Evolutionary conservation across 2,329 filamentous ascomycete species (phyloP).

Genomic region (Arthrocladium fulminans): DNA sequence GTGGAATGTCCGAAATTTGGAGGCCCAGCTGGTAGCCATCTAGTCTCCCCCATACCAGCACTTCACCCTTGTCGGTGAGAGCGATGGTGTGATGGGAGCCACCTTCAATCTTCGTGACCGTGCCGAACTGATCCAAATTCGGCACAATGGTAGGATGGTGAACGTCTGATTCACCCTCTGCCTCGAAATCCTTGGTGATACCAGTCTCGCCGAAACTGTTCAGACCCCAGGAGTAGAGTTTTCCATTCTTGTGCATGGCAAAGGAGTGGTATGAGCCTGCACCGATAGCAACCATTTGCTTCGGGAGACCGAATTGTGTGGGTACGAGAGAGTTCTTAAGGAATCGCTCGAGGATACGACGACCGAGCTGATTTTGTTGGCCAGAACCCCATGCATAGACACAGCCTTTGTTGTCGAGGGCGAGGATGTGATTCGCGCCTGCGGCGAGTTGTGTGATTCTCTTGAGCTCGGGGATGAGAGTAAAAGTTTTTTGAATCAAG

Average conservation of each 20-base stretch:
- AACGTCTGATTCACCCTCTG: constrained; percentile 59
- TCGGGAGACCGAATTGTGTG: constrained; percentile 45
- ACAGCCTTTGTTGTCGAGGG: constrained; percentile 55
- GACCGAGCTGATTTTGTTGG: constrained; percentile 61
- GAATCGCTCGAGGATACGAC: constrained; percentile 51
- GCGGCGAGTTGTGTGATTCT: constrained; percentile 57
- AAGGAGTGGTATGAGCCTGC: constrained; percentile 78
- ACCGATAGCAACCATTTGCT: constrained; percentile 49
- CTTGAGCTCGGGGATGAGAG: constrained; percentile 46
- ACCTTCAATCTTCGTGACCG: constrained; percentile 61
- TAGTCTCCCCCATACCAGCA: constrained; percentile 52
- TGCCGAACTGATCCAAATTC: constrained; percentile 44
- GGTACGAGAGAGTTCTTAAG: constrained; percentile 42
- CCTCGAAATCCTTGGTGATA: constrained; percentile 36
- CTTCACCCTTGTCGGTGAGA: constrained; percentile 45
- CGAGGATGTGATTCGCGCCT: constrained; percentile 63
- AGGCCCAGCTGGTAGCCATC: constrained; percentile 55
- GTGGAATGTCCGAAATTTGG: constrained; percentile 46
- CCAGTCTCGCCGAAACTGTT: constrained; percentile 83
- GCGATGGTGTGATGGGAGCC: constrained; percentile 66
- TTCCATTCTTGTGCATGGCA: constrained; percentile 54
- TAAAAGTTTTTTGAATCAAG: constrained; percentile 34
- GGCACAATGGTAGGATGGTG: constrained; percentile 61
- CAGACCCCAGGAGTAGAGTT: constrained; percentile 72
- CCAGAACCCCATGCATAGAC: constrained; percentile 65